Conservation (phyloP, 768 basidiomycete genomes). For the Pleurotus salmoneostramineus region DNA sequence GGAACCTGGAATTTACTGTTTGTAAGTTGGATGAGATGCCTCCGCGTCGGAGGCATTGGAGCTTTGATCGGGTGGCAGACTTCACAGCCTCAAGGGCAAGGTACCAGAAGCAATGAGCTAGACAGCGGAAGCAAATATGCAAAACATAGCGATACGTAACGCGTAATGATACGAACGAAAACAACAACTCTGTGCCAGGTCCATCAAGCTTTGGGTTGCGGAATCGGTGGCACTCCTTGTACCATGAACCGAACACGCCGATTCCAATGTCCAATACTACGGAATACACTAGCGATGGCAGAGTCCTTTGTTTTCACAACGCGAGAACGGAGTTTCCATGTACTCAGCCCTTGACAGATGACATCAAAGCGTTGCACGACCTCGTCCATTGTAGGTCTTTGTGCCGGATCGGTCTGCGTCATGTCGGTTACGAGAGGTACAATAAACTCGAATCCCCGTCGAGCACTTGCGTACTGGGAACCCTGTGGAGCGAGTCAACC, state of each 20-base stretch:
- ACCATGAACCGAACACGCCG: conserved; percentile 16
- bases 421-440: conserved; percentile 14
- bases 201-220: neutral
- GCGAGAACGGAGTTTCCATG: conserved; percentile 26
- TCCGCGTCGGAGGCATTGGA: too few species aligned
- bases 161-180: too few species aligned
- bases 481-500: conserved; percentile 2
- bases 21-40: too few species aligned
- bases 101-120: too few species aligned
- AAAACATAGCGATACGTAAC: too few species aligned
- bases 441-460: conserved; percentile 17
- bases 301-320: conserved; percentile 15
- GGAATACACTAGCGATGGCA: conserved; percentile 9
- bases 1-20: too few species aligned
- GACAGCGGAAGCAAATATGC: too few species aligned
- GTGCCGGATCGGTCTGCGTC: conserved; percentile 21
- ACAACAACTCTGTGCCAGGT: too few species aligned
- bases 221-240: conserved; percentile 15
- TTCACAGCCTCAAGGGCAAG: too few species aligned
- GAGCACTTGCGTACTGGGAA: neutral
- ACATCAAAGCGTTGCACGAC: conserved; percentile 20
- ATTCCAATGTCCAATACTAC: conserved; percentile 17
- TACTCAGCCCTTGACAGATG: conserved; percentile 9
- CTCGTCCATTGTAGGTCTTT: conserved; percentile 27
- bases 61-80: too few species aligned